Percentiles rank a stretch among this genome's conserved stretches.
Conservation (phyloP, 1,284 basidiomycete genomes). For the Macrocybe sp. region DNA sequence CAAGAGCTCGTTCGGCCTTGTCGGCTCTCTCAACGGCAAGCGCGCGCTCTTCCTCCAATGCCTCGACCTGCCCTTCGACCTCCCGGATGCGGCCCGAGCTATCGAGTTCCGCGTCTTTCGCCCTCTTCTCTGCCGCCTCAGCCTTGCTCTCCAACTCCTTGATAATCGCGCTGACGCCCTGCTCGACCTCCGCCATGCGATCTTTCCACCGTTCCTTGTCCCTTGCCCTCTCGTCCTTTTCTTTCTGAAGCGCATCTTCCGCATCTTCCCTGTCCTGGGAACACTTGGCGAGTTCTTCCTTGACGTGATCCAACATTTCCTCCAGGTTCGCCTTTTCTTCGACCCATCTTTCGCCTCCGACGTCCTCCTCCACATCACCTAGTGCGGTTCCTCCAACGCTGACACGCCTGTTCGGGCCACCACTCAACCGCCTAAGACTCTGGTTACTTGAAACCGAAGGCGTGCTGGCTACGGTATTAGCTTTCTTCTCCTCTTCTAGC, state of each 20-base stretch:
- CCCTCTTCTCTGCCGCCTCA: slow-evolving; percentile 43
- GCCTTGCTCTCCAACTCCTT: slow-evolving; percentile 56
- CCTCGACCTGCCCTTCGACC: slow-evolving; percentile 37
- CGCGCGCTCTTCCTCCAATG: slow-evolving; percentile 46
- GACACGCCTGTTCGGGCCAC: slow-evolving; percentile 31
- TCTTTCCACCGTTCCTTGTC: slow-evolving; percentile 67
- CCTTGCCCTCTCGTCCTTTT: slow-evolving; percentile 46
- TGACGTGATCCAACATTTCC: slow-evolving; percentile 44
- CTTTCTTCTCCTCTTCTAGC: slow-evolving; percentile 40
- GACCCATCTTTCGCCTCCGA: slow-evolving; percentile 51
- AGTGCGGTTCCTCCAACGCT: slow-evolving; percentile 47
- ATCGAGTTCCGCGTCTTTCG: slow-evolving; percentile 34
- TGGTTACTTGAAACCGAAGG: slow-evolving; percentile 9
- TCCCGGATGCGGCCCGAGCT: slow-evolving; percentile 37
- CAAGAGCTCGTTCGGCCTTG: slow-evolving; percentile 56
- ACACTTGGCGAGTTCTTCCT: slow-evolving; percentile 38
- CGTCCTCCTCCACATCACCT: slow-evolving; percentile 57
- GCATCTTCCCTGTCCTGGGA: slow-evolving; percentile 33
- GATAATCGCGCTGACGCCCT: slow-evolving; percentile 60
- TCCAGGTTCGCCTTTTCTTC: slow-evolving; percentile 60
- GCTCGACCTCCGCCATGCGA: slow-evolving; percentile 64
- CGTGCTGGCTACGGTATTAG: slow-evolving; percentile 13
- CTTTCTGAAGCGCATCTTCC: slow-evolving; percentile 40
- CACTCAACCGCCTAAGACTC: slow-evolving; percentile 21
- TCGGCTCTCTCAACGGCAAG: slow-evolving; percentile 50